Evolutionary conservation across 2,329 filamentous ascomycete species (phyloP).

Genomic region (Stromatinia cepivora): DNA sequence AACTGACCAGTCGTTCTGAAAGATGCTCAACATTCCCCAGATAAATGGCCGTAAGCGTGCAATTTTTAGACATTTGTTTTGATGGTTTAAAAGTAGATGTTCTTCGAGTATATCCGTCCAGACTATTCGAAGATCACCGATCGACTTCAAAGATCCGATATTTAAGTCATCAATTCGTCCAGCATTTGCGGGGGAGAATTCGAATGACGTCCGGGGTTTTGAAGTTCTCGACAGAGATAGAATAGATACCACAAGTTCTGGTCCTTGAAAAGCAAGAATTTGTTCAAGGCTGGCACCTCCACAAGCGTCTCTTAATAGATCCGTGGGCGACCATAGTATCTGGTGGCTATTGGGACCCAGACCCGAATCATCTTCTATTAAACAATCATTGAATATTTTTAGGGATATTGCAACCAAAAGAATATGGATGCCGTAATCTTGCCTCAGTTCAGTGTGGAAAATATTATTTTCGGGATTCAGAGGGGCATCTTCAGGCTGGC

Average conservation of each 20-base stretch:
- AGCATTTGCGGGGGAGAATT: background rate
- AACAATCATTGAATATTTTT: background rate
- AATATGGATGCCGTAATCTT: background rate
- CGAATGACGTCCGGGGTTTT: background rate
- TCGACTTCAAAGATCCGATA: background rate
- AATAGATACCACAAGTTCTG: background rate
- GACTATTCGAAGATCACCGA: background rate
- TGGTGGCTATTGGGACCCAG: background rate
- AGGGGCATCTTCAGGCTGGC: background rate
- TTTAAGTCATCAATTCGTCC: constrained; percentile 9
- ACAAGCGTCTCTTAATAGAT: background rate
- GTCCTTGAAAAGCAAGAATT: constrained; percentile 6
- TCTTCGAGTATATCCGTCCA: constrained; percentile 11
- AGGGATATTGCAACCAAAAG: background rate
- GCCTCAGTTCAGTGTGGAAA: background rate
- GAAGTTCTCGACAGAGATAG: background rate
- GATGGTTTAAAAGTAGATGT: background rate
- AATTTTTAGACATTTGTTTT: background rate
- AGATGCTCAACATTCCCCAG: background rate
- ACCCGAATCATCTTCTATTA: background rate
- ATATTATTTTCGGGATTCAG: background rate
- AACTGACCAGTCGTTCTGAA: background rate
- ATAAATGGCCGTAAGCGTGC: constrained; percentile 3
- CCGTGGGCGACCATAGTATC: background rate
- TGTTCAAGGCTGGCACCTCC: background rate